Evolutionary conservation across 2,329 filamentous ascomycete species (phyloP), one percentile per base, ranked within the genome.

Genomic region (Colletotrichum lentis): DNA sequence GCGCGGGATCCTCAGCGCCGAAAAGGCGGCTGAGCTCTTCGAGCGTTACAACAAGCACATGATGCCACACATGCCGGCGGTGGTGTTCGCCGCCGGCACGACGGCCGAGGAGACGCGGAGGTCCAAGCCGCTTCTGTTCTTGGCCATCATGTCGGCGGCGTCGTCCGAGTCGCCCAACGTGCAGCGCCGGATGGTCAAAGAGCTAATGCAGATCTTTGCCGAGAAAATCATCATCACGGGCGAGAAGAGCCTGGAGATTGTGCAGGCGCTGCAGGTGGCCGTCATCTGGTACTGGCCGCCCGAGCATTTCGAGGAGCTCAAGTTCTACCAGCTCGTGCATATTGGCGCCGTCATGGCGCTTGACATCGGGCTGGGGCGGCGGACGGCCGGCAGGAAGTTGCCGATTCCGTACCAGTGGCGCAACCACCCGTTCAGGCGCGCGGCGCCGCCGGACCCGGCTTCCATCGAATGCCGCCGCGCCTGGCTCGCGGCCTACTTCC

Each of bases 271-370:
- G 47, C 85, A 92, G 66, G 82, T 97, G 3, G 84, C 88, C 7
- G 88, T 90, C n/a, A 86, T 94, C 22, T 97, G 93, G 92, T 96
- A 97, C 77, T 89, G 89, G 76, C 92, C 93, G 18, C 93, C 93
- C 0, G 90, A 95, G 72, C 86, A 91, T 73, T 92, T 92, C 67
- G 92, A 96, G 74, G 91, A 96, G 79, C 87, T 95, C 74, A 96
- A 96, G 76, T 96, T 96, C 77, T 97, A 96, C 79, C 92, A 95
- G 80, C 85, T 96, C 71, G 88, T 93, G 53, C 92, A 97, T 76
- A 88, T 93, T 74, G 91, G 91, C 2, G 90, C 90, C 55, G 86
- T 93, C 72, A 92, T 97, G 89, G 91, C 90, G 31, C 88, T 96
- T 62, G 93, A 97, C 73, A 85, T 97, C 41, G 93, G 93, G 0